Base-by-base conservation (phyloP, 345 rosid genomes). In the Hibiscus trionum region DNA sequence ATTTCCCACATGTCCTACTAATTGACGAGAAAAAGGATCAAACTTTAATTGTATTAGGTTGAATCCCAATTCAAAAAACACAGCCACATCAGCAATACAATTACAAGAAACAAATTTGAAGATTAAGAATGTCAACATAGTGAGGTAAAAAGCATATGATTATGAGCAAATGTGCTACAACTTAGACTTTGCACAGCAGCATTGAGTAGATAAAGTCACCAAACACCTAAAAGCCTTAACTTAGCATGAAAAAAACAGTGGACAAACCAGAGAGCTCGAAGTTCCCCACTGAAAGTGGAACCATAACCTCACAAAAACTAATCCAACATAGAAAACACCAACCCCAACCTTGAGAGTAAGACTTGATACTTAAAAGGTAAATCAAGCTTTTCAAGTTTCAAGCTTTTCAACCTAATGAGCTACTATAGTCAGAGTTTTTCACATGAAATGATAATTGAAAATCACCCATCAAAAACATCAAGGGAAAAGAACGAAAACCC, bases 1-100 rank as follows among this genome's bases (percentile, higher is more conserved):
- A 79, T 70, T 90, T 31, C 86, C 82, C 62, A 64, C 82, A 78
- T 86, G 88, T 76, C 85, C 86, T 76, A 83, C 77, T 72, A 72
- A 75, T 73, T 29, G 62, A 79, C 71, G 78, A 80, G 76, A 76
- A 76, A 76, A 52, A 9, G 53, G 46, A 75, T 75, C 73, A 81
- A 78, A 80, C 63, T 56, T 71, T 21, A 70, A 70, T 55, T 49
- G 52, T 61, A 61, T 53, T 21, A 29, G 47, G 58, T 37, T 66
- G n/a, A 72, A 52, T 50, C 44, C 50, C 33, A 73, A 60, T 57
- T 33, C 76, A 16, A 62, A 66, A 78, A 29, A 21, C 31, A 27
- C 37, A 35, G 37, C 37, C 37, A 35, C 37, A 7, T 44, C 29
- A 39, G 61, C 49, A 42, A 24, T 42, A 61, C 47, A 50, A 61